phyloP scores from a whole-genome alignment of 306 rosid genomes.

The Astragalus membranaceus region DNA sequence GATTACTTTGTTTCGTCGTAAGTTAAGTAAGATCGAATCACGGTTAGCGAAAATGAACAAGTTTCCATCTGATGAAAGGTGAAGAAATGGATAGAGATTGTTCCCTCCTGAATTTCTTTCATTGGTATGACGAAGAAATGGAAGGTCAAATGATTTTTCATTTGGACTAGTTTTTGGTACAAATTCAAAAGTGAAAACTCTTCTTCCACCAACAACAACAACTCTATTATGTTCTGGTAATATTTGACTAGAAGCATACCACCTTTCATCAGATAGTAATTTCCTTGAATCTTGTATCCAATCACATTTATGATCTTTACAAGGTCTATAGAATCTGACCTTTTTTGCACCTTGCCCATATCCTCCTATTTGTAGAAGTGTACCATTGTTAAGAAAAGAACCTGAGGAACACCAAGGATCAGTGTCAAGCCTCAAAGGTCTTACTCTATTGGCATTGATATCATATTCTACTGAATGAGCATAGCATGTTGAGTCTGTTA shows the following conservation, averaged over 20 bases:
- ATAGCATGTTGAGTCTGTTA: constrained; percentile 49
- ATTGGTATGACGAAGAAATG: constrained; percentile 52
- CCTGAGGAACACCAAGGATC: constrained; percentile 94
- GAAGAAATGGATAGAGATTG: constrained; percentile 80
- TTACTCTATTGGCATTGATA: constrained; percentile 39
- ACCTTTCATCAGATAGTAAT: constrained; percentile 38
- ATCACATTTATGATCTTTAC: constrained; percentile 43
- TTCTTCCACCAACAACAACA: constrained; percentile 70
- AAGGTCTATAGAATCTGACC: constrained; percentile 43
- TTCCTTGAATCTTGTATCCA: constrained; percentile 39
- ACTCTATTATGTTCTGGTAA: constrained; percentile 52
- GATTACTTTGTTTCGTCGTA: constrained; percentile 39
- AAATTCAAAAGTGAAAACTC: constrained; percentile 52
- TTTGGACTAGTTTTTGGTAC: constrained; percentile 36
- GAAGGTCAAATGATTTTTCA: constrained; percentile 42
- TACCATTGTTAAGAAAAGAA: constrained; percentile 62
- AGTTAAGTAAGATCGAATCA: constrained; percentile 59
- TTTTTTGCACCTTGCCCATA: constrained; percentile 35
- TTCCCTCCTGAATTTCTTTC: constrained; percentile 33
- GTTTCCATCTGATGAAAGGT: constrained; percentile 68
- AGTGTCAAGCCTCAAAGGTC: constrained; percentile 48
- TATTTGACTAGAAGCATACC: constrained; percentile 64
- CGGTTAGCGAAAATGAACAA: constrained; percentile 71
- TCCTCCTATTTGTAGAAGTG: constrained; percentile 67
- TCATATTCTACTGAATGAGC: constrained; percentile 82